Percentiles rank a stretch among this genome's conserved stretches.
Evolutionary conservation across 2,329 filamentous ascomycete species (phyloP).

Genomic region (Calonectria fujianensis): DNA sequence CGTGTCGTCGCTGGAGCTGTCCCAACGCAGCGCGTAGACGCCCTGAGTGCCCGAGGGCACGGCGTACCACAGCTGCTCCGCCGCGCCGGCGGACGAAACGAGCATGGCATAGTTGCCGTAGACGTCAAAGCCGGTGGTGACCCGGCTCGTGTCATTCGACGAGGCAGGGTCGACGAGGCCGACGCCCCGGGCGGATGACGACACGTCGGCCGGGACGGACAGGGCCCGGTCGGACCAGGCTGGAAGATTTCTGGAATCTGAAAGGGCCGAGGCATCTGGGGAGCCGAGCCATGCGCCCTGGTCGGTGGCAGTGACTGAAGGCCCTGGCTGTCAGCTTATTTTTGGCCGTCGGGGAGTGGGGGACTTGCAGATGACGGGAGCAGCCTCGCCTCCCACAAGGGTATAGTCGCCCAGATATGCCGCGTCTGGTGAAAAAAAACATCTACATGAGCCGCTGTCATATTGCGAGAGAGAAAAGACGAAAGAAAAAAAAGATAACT

Average conservation of each 20-base stretch:
- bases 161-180: constrained; percentile 27
- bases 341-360: not conserved
- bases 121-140: constrained; percentile 31
- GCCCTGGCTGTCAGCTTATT: constrained; percentile 18
- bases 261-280: constrained; percentile 34
- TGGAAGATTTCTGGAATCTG: constrained; percentile 22
- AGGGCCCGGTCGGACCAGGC: constrained; percentile 37
- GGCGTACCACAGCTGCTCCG: constrained; percentile 36
- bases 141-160: not conserved
- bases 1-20: constrained; percentile 30
- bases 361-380: constrained; percentile 39
- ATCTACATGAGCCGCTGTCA: not conserved
- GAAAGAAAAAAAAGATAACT: not conserved
- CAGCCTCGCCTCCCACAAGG: constrained; percentile 31
- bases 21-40: constrained; percentile 38
- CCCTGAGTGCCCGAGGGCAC: constrained; percentile 25
- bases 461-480: not conserved
- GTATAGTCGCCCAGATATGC: constrained; percentile 36
- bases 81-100: not conserved
- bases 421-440: constrained; percentile 6
- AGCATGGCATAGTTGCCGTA: constrained; percentile 33
- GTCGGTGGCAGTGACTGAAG: constrained; percentile 20
- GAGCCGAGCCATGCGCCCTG: constrained; percentile 32
- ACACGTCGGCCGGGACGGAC: constrained; percentile 30
- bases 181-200: constrained; percentile 27